phyloP scores from a whole-genome alignment of 2,329 filamentous ascomycete species.

The Paecilomyces fulvus region DNA sequence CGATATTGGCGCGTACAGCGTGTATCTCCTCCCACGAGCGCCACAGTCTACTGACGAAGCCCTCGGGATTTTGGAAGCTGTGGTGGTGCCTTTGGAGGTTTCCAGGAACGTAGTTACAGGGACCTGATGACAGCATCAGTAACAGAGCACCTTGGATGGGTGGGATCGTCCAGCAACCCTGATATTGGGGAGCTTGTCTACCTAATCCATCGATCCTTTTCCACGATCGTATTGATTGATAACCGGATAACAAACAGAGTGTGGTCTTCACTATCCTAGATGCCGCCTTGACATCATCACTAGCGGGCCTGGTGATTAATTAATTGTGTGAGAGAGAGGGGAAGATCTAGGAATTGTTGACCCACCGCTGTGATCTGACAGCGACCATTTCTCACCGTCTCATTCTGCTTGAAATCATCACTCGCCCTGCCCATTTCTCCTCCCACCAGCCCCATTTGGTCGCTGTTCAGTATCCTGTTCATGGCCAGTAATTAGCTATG shows the following conservation, averaged over 20 bases:
- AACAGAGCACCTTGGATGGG: not conserved
- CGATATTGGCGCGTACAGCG: not conserved
- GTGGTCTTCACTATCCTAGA: too few relatives aligned
- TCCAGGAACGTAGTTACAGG: not conserved
- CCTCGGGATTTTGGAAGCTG: not conserved
- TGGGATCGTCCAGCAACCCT: too few relatives aligned
- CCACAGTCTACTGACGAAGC: not conserved
- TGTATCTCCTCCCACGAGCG: not conserved
- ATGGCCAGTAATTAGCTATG: not conserved
- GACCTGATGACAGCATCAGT: not conserved
- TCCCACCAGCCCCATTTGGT: not conserved
- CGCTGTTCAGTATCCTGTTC: not conserved
- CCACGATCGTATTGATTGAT: too few relatives aligned
- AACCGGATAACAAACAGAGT: too few relatives aligned
- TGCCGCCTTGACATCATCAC: too few relatives aligned
- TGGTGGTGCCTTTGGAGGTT: not conserved
- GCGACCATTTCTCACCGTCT: not conserved
- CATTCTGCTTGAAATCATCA: not conserved
- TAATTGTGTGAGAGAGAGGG: too few relatives aligned
- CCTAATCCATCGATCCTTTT: too few relatives aligned
- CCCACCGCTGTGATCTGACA: not conserved
- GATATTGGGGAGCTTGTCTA: too few relatives aligned
- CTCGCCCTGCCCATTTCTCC: not conserved
- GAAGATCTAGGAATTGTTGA: not conserved
- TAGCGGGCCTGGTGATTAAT: too few relatives aligned